Evolutionary conservation across 2,329 filamentous ascomycete species (phyloP).

Genomic region (Raffaelea ambrosiae): DNA sequence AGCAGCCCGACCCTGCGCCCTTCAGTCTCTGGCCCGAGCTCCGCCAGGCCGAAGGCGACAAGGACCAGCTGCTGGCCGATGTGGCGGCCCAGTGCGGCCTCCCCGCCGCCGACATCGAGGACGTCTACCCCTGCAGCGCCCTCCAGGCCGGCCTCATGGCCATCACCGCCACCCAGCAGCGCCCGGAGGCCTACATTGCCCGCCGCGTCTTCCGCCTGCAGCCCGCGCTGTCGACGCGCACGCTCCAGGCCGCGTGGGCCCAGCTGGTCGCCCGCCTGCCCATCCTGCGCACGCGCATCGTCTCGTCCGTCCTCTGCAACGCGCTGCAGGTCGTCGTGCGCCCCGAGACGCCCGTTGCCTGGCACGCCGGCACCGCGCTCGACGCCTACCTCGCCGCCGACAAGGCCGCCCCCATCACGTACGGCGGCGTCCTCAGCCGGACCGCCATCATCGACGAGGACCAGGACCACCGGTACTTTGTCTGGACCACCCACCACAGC

Average conservation of each 20-base stretch:
- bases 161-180: constrained; percentile 34
- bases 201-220: constrained; percentile 36
- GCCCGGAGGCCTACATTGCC: constrained; percentile 41
- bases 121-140: constrained; percentile 46
- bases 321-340: constrained; percentile 41
- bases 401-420: constrained; percentile 14
- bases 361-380: constrained; percentile 14
- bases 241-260: not conserved
- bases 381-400: not conserved
- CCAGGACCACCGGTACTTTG: constrained; percentile 30
- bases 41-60: not conserved
- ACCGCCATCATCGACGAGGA: constrained; percentile 32
- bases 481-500: constrained; percentile 48
- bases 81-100: constrained; percentile 18
- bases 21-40: not conserved
- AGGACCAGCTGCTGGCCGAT: constrained; percentile 11
- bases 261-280: not conserved
- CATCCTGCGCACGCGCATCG: constrained; percentile 46
- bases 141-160: constrained; percentile 48
- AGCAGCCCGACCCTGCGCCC: not conserved
- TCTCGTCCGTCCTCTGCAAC: constrained; percentile 18
- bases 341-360: constrained; percentile 14
- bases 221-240: constrained; percentile 18
- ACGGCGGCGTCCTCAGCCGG: constrained; percentile 36
- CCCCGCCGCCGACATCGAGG: constrained; percentile 28